Evolutionary conservation across 164 flowering plant species (phyloP).

Genomic region (Dillenia turbinata): DNA sequence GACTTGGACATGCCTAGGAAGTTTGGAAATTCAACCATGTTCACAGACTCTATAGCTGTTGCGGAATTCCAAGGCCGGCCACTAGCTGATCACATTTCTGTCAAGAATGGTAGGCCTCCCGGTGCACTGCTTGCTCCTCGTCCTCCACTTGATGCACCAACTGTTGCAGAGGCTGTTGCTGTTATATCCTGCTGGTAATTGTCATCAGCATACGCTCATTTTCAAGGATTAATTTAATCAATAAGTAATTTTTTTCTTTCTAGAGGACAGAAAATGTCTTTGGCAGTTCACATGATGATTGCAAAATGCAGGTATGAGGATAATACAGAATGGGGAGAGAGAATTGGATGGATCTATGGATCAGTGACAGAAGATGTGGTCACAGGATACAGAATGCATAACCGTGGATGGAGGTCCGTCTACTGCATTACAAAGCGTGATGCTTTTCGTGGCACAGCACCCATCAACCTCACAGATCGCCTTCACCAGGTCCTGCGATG

Average conservation of each 20-base stretch:
- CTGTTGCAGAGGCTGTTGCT: conserved; percentile 88
- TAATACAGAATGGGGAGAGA: conserved; percentile 78
- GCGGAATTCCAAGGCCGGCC: conserved; percentile 93
- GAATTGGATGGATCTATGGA: conserved; percentile 84
- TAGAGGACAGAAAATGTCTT: not conserved
- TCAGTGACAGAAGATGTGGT: conserved; percentile 81
- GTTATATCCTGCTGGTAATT: conserved; percentile 89
- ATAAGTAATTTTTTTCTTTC: not conserved
- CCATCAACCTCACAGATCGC: conserved; percentile 70
- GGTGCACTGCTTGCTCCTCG: conserved; percentile 71
- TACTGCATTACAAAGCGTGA: conserved; percentile 78
- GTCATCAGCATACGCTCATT: not conserved
- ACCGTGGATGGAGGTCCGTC: conserved; percentile 77
- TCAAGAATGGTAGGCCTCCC: conserved; percentile 84
- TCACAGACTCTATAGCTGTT: conserved; percentile 66
- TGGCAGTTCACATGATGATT: not conserved
- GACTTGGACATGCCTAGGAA: conserved; percentile 57
- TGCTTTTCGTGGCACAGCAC: conserved; percentile 77
- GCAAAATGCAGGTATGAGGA: conserved; percentile 46
- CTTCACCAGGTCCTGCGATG: conserved; percentile 81
- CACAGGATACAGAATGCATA: conserved; percentile 81
- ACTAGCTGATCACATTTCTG: conserved; percentile 69
- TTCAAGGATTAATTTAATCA: too few relatives aligned
- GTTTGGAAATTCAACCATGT: conserved; percentile 74
- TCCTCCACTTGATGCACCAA: conserved; percentile 76